phyloP scores from a whole-genome alignment of 176 grass and related monocot species.

The Paspalum notatum region DNA sequence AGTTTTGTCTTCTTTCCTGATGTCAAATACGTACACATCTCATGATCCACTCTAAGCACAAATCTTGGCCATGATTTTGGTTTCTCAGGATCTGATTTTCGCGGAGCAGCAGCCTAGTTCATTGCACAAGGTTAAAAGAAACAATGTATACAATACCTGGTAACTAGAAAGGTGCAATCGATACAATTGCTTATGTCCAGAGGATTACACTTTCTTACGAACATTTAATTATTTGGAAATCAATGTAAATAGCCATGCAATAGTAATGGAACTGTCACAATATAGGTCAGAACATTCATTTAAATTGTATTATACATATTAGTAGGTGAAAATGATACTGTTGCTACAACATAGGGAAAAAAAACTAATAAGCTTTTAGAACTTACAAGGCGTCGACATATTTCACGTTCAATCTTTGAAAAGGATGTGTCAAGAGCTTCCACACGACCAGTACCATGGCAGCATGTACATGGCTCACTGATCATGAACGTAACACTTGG shows the following conservation, averaged over 20 bases:
- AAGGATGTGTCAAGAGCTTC: slow-evolving; percentile 90
- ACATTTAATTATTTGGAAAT: background rate
- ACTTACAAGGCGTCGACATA: slow-evolving; percentile 83
- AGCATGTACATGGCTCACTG: slow-evolving; percentile 84
- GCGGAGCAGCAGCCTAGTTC: slow-evolving; percentile 61
- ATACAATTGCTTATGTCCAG: background rate
- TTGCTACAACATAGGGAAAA: slow-evolving; percentile 2
- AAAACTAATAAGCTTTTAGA: slow-evolving; percentile 9
- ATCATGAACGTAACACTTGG: slow-evolving; percentile 98
- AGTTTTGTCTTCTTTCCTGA: slow-evolving; percentile 81
- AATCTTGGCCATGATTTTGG: slow-evolving; percentile 86
- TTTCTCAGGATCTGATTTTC: slow-evolving; percentile 58
- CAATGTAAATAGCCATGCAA: background rate
- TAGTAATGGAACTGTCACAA: background rate
- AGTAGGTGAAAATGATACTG: background rate
- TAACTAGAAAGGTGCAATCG: background rate
- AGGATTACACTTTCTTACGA: background rate
- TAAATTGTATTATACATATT: background rate
- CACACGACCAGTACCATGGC: slow-evolving; percentile 81
- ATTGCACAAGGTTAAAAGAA: slow-evolving; percentile 45
- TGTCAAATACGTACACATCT: slow-evolving; percentile 86
- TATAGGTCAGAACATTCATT: slow-evolving; percentile 17
- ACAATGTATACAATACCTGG: background rate
- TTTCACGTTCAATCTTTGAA: slow-evolving; percentile 90
- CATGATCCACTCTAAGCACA: slow-evolving; percentile 73